Percentiles rank a stretch among this genome's conserved stretches.
These are phyloP conservation scores for Aspergillus ustus DNA, from an alignment of 2,329 filamentous ascomycete species.

Conservation along the genomic window DNA sequence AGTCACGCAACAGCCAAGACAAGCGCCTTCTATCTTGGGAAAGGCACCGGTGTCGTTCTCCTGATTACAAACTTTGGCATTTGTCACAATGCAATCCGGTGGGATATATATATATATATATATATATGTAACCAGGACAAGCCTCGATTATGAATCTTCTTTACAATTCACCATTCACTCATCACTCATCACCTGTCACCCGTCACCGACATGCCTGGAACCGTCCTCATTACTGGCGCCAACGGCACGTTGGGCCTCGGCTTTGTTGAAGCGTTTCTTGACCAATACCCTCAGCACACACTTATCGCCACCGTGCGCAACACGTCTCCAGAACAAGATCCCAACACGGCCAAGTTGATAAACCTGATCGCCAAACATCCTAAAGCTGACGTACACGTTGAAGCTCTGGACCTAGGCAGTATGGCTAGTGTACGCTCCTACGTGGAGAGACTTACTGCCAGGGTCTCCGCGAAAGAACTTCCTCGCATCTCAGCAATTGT, in stretches of 20 bases:
- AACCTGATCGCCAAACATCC: constrained; percentile 27
- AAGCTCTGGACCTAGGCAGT: constrained; percentile 42
- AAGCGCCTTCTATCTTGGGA: not conserved
- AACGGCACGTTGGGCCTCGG: constrained; percentile 40
- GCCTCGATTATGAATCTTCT: too few species aligned
- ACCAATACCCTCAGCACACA: constrained; percentile 26
- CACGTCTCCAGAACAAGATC: constrained; percentile 27
- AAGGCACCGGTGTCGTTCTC: not conserved
- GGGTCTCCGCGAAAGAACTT: constrained; percentile 34
- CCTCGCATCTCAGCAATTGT: constrained; percentile 43
- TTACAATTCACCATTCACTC: too few species aligned
- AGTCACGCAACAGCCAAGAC: not conserved
- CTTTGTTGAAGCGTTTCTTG: constrained; percentile 32
- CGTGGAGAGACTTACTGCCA: constrained; percentile 28
- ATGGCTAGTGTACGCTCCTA: constrained; percentile 44
- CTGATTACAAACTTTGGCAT: not conserved
- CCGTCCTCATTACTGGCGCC: constrained; percentile 36
- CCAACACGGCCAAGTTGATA: constrained; percentile 33
- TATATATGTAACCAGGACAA: too few species aligned
- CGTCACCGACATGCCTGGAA: constrained; percentile 24
- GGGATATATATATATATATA: too few species aligned
- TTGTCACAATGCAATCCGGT: not conserved
- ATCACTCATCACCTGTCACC: not conserved
- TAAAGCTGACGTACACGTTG: constrained; percentile 33
- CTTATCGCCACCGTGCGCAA: constrained; percentile 38